Base-by-base conservation (phyloP, 306 rosid species). In the Vigna trinervia region DNA sequence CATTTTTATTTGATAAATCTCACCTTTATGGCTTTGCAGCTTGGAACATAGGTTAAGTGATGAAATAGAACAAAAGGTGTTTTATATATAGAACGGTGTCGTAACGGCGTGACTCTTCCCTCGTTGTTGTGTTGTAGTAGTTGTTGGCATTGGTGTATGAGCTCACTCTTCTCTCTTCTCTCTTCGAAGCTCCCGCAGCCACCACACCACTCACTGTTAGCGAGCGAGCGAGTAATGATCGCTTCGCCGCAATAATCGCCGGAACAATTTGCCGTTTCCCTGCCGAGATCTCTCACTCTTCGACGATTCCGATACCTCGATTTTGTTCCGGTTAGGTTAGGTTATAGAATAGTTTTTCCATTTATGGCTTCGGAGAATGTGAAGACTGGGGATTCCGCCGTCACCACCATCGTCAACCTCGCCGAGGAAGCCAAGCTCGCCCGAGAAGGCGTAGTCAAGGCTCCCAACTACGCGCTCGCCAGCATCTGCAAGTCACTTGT, bases 401-500 rank as follows among this genome's bases (percentile, higher is more conserved):
- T 96, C 1, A 86, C 96, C 48, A 96, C 86, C 72, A 86, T 92
- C 76, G 98, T 92, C 50, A 96, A 79, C 84, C 85, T 96, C 78
- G 98, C 98, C 12, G 98, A 88, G 86, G 98, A 96, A 71, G 94
- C 98, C 20, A 96, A 96, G 93, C 93, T 89, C 36, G 92, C 98
- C 2, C 83, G 97, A 58, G 99, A 91, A 70, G 96, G 93, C 53
- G 99, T 92, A 23, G 99, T 96, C 41, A 89, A 84, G 78, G 87
- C 97, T 62, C 98, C 93, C 0, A 88, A 71, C 80, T 77, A 86
- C 61, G 98, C 97, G 0, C 34, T 88, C 9, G 85, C 77, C 15
- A 89, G 86, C 76, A 86, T 92, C 85, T 91, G 97, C 93, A 96
- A 92, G 82, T 92, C 97, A 46, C 96, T 96, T 28, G 82, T 91